Conservation (phyloP, 2,329 filamentous ascomycete species). For the Alternaria burnsii region DNA sequence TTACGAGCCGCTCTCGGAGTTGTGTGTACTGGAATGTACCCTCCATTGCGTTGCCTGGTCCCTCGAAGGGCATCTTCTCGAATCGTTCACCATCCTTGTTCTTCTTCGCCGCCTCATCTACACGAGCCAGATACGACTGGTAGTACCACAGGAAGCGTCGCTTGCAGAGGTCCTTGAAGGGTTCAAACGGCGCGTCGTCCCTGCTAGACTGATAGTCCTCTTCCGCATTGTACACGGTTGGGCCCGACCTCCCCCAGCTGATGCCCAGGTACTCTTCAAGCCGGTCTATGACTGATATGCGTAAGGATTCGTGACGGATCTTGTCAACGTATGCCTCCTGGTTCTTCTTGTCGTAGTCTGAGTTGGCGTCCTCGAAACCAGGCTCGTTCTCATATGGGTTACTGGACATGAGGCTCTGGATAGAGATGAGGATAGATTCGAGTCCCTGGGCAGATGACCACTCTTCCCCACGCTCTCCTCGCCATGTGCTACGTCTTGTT, state of each 20-base stretch:
- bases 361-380: conserved; percentile 81
- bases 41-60: conserved; percentile 78
- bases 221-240: conserved; percentile 60
- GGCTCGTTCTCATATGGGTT: conserved; percentile 98
- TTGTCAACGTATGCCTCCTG: conserved; percentile 82
- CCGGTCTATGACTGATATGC: conserved; percentile 84
- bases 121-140: conserved; percentile 79
- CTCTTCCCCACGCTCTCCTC: conserved; percentile 86
- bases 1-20: conserved; percentile 72
- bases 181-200: conserved; percentile 74
- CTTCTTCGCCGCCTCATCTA: conserved; percentile 70
- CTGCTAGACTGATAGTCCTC: conserved; percentile 56
- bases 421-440: conserved; percentile 92
- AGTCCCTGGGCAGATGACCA: conserved; percentile 97
- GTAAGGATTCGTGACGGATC: conserved; percentile 90
- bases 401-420: conserved; percentile 92
- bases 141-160: conserved; percentile 96
- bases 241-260: conserved; percentile 48
- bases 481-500: conserved; percentile 77
- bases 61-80: conserved; percentile 87
- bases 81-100: conserved; percentile 73
- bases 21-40: conserved; percentile 84
- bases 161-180: conserved; percentile 91
- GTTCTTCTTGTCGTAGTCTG: conserved; percentile 72
- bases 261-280: conserved; percentile 82